Percentiles rank a stretch among this genome's conserved stretches.
Conservation (phyloP, 441 rosid species). For the Eutrema salsugineum region DNA sequence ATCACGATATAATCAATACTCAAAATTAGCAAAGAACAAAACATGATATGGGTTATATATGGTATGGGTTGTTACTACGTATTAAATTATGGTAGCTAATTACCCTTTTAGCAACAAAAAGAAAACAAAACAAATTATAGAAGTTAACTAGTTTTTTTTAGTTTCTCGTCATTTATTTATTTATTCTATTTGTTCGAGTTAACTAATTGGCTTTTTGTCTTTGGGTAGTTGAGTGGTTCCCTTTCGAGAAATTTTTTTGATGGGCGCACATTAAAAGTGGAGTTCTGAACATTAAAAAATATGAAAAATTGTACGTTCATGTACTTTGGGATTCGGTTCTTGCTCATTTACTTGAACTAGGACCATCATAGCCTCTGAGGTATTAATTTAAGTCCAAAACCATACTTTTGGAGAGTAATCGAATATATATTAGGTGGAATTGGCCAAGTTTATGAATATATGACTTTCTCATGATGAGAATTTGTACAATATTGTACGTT, state of each 20-base stretch:
- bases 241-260: constrained; percentile 5
- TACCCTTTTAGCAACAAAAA: no score
- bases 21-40: no score
- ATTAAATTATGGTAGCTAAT: background rate
- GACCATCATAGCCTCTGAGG: constrained; percentile 1
- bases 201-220: background rate
- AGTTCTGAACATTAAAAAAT: background rate
- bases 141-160: background rate
- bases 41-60: no score
- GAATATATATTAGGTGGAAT: constrained; percentile 5
- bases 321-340: constrained; percentile 23
- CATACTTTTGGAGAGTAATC: constrained; percentile 3
- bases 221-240: background rate
- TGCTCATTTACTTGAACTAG: constrained; percentile 13
- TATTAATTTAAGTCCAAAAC: background rate
- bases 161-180: background rate
- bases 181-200: background rate
- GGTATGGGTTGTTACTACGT: background rate
- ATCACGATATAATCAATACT: no score
- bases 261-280: constrained; percentile 9
- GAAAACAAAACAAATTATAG: no score
- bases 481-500: background rate
- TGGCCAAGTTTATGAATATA: background rate
- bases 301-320: background rate
- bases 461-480: background rate